phyloP scores from a whole-genome alignment of 2,329 filamentous ascomycete genomes.

The Fusarium poae region DNA sequence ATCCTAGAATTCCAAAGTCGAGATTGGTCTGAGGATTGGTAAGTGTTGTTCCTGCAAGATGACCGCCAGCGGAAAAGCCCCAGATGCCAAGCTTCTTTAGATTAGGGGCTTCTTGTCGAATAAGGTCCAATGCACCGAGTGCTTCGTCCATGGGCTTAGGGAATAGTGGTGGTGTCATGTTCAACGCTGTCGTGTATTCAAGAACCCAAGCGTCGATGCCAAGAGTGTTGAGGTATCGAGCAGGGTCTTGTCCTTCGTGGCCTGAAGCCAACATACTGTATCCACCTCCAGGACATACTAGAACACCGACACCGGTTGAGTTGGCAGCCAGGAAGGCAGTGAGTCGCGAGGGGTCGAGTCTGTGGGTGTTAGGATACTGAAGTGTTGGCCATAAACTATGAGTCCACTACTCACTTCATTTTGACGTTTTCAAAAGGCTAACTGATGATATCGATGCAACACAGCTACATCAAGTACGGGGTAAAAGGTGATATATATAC shows the following conservation, averaged over 20 bases:
- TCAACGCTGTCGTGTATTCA: constrained; percentile 28
- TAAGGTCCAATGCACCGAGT: constrained; percentile 22
- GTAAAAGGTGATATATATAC: background rate
- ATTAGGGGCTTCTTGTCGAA: constrained; percentile 12
- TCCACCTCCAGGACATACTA: constrained; percentile 32
- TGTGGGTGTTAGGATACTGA: background rate
- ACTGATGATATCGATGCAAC: background rate
- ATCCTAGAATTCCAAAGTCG: constrained; percentile 38
- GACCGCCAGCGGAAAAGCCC: constrained; percentile 39
- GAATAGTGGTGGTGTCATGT: constrained; percentile 26
- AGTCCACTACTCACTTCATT: constrained; percentile 13
- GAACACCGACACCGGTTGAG: constrained; percentile 27
- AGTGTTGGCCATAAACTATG: no score
- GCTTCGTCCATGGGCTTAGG: constrained; percentile 33
- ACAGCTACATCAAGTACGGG: no score
- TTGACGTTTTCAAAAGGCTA: background rate
- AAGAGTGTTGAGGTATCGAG: constrained; percentile 30
- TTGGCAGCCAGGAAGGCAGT: constrained; percentile 27
- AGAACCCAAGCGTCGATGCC: constrained; percentile 42
- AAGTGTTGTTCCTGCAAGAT: constrained; percentile 33
- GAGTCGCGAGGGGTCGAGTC: constrained; percentile 13
- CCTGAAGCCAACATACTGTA: constrained; percentile 23
- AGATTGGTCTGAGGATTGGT: constrained; percentile 27
- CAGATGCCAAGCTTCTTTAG: constrained; percentile 31
- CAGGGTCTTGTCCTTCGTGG: constrained; percentile 29